Base-by-base conservation (phyloP, 495 filamentous ascomycete genomes). In the Wilcoxina mikolae region DNA sequence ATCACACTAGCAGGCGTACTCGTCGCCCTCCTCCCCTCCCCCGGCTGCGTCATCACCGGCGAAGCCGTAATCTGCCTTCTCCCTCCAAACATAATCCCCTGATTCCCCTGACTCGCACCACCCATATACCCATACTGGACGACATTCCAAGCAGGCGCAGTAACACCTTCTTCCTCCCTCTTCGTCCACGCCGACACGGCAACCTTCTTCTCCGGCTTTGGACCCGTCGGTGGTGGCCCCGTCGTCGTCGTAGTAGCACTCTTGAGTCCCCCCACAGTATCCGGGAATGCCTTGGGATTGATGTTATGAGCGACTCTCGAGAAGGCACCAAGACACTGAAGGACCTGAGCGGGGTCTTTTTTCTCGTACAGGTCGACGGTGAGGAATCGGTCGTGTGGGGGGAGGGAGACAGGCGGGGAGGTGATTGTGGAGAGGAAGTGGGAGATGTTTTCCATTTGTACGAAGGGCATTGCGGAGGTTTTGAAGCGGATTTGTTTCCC, bases 381-480 rank as follows among this genome's bases (percentile, higher is more conserved):
- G 55, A 95, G 79, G 70, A 99, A 99, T 58, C 89, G 77, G 67
- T 99, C 93, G 71, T 96, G 93, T 3, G 90, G 78, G 27, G 86
- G 87, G 33, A 99, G 77, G 67, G 80, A 85, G 28, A 99, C 73
- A 2, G 93, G 91, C 25, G 84, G 79, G 35, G 74, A 70, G 67
- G 94, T 83, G 70, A 87, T 87, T 47, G 87, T 85, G 60, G 79
- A 80, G 45, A 99, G 80, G 71, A 95, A 99, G 65, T 91, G 85
- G 7, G 90, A 93, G 64, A 99, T 95, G 62, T 99, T 96, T 67
- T 99, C 91, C 91, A 95, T 96, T 69, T 96, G 93, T 28, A 96
- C 89, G 69, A 98, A 98, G 2, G 91, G 91, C 88, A 95, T 96
- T 24, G 79, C 64, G 0, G 86, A 93, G 55, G 79, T 74, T 69